Percentiles rank a stretch among this genome's conserved stretches.
phyloP scores from a whole-genome alignment of 164 flowering plant species.

The Chimonanthus praecox region DNA sequence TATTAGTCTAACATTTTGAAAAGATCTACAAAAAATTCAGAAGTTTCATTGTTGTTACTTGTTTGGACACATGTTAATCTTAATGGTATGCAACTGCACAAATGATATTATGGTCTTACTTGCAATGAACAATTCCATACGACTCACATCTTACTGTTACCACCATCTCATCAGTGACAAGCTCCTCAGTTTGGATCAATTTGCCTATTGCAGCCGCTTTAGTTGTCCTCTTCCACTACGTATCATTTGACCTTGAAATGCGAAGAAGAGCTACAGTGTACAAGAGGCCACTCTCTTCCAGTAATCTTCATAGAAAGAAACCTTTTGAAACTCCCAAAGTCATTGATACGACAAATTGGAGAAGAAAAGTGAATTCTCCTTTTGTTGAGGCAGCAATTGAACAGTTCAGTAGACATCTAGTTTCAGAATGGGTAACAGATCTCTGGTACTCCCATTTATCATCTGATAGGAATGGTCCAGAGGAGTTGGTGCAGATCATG shows the following conservation, averaged over 20 bases:
- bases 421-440: constrained; percentile 93
- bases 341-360: constrained; percentile 59
- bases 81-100: too few relatives aligned
- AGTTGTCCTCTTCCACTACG: constrained; percentile 65
- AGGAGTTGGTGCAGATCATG: constrained; percentile 75
- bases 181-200: constrained; percentile 91
- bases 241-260: constrained; percentile 74
- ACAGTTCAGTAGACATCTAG: constrained; percentile 70
- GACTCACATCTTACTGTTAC: constrained; percentile 3
- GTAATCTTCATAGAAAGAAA: constrained; percentile 27
- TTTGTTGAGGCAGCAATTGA: constrained; percentile 88
- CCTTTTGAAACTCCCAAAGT: constrained; percentile 31
- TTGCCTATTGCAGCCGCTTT: constrained; percentile 62
- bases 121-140: background rate
- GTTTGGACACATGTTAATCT: too few relatives aligned
- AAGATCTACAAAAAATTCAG: too few relatives aligned
- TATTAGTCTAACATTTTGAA: too few relatives aligned
- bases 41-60: too few relatives aligned
- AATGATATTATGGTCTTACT: too few relatives aligned
- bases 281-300: constrained; percentile 32
- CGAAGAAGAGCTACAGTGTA: constrained; percentile 63
- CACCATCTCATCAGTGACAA: constrained; percentile 65
- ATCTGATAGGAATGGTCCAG: constrained; percentile 95
- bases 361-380: constrained; percentile 77
- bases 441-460: constrained; percentile 93